Percentiles rank a stretch among this genome's conserved stretches.
Evolutionary conservation across 2,329 filamentous ascomycete genomes (phyloP).

Genomic region (Claviceps fusiformis): DNA sequence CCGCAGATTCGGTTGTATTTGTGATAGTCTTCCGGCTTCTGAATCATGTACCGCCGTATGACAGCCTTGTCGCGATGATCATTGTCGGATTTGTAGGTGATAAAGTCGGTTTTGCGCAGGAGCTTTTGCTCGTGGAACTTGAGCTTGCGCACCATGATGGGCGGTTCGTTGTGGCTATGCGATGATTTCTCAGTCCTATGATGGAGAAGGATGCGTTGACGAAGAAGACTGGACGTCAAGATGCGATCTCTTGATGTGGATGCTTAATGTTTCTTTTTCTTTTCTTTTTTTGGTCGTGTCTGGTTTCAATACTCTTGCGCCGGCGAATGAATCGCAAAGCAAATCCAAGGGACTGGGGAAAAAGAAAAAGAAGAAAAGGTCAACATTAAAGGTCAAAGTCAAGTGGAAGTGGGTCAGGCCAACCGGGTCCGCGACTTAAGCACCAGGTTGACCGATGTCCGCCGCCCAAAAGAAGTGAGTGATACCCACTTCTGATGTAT

Average conservation of each 20-base stretch:
- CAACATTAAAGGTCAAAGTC: no score
- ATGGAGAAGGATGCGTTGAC: not conserved
- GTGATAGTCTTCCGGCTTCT: slow-evolving; percentile 77
- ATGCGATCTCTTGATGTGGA: not conserved
- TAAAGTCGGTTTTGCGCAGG: slow-evolving; percentile 84
- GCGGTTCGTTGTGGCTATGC: not conserved
- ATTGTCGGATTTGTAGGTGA: slow-evolving; percentile 81
- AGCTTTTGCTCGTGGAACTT: slow-evolving; percentile 97
- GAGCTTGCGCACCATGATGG: slow-evolving; percentile 76
- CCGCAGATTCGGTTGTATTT: slow-evolving; percentile 55
- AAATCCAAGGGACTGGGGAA: no score
- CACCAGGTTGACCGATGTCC: not conserved
- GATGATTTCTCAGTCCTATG: not conserved
- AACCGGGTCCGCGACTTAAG: no score
- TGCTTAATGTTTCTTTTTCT: no score
- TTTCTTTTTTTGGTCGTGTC: no score
- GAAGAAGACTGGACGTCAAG: not conserved
- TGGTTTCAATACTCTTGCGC: not conserved
- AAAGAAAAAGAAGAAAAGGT: not conserved
- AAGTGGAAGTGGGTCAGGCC: no score
- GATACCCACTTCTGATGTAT: no score
- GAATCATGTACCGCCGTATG: slow-evolving; percentile 77
- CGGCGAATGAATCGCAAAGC: not conserved
- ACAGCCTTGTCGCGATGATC: slow-evolving; percentile 72
- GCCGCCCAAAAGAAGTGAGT: no score